Evolutionary conservation across 768 basidiomycete genomes (phyloP), one percentile per base, ranked within the genome.

Genomic region (Amanita molliuscula): DNA sequence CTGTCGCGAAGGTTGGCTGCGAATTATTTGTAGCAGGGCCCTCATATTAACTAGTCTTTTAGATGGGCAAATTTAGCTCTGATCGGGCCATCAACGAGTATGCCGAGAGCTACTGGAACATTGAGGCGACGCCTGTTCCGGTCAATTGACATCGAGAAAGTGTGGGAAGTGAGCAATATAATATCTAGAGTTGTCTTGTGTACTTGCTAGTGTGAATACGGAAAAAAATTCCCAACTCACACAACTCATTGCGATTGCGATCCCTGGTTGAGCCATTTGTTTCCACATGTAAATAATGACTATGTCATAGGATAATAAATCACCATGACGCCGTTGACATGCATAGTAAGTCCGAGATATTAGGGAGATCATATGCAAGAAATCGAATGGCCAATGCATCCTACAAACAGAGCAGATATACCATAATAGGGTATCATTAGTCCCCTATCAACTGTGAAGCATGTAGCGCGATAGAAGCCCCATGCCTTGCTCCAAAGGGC

Each of bases 21-120:
- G 10, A 47, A 48, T 11, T 15, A 11, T 28, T 9, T 21, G 31
- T 21, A 38, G 21, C 38, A 7, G 8, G 11, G 8, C 29, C 29
- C 47, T 56, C 34, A 8, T 8, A 13, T 38, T 41, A 18, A 34
- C 3, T 1, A 10, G 13, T 28, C 53, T 28, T 44, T 11, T 51
- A 84, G 80, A 97, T 96, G 93, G 93, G 92, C 65, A 94, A 93
- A 61, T 97, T 97, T 73, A 92, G 90, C 64, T 89, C 88, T 29
- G 95, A 98, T 63, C 77, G 94, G 47, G 88, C 91, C 3, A 94
- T 96, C 60, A 79, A 81, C 56, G 87, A 92, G 62, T 95, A 95
- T 58, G 92, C 91, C 1, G 91, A 95, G 66, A 80, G 82, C 58
- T 86, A 82, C 65, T 88, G 84, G 84, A 88, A 84, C 62, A 71